These are phyloP conservation scores for Megacollybia platyphylla DNA, from an alignment of 1,284 basidiomycete genomes.

Conservation along the genomic window DNA sequence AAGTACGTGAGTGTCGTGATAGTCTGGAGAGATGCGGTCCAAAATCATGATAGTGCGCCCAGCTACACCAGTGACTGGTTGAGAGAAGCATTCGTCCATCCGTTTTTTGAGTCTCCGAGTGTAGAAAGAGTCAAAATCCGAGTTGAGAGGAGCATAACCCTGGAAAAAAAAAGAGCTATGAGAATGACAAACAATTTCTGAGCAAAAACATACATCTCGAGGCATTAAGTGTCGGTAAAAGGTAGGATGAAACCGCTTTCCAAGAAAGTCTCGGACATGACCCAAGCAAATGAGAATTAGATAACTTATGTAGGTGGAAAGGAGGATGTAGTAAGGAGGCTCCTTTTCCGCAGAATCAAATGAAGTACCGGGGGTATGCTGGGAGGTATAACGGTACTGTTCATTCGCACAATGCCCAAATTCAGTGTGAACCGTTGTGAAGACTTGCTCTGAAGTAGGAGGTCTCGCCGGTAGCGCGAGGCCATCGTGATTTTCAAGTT, in stretches of 20 bases:
- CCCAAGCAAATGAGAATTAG: conserved; percentile 83
- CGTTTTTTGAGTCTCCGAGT: conserved; percentile 90
- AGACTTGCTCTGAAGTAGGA: conserved; percentile 66
- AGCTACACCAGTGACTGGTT: conserved; percentile 90
- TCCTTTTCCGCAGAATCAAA: conserved; percentile 52
- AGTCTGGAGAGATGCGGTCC: conserved; percentile 78
- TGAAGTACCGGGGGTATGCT: conserved; percentile 41
- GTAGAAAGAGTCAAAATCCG: conserved; percentile 99
- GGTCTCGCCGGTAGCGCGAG: conserved; percentile 46
- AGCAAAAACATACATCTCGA: conserved; percentile 47
- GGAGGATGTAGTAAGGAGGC: conserved; percentile 82
- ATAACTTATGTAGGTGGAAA: conserved; percentile 90
- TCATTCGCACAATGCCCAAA: conserved; percentile 78
- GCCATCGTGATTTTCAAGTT: conserved; percentile 33
- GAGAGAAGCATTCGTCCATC: conserved; percentile 93
- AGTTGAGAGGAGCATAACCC: conserved; percentile 95
- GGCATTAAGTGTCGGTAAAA: conserved; percentile 78
- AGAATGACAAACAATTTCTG: not conserved
- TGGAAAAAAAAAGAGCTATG: conserved; percentile 17
- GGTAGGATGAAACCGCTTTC: conserved; percentile 69
- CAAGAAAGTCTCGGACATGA: conserved; percentile 91
- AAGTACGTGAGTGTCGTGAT: conserved; percentile 69
- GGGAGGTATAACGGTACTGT: conserved; percentile 53
- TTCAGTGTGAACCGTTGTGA: conserved; percentile 69
- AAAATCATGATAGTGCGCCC: conserved; percentile 86